These are phyloP conservation scores for Penicillium robsamsonii DNA, from an alignment of 495 filamentous ascomycete species.

Conservation along the genomic window DNA sequence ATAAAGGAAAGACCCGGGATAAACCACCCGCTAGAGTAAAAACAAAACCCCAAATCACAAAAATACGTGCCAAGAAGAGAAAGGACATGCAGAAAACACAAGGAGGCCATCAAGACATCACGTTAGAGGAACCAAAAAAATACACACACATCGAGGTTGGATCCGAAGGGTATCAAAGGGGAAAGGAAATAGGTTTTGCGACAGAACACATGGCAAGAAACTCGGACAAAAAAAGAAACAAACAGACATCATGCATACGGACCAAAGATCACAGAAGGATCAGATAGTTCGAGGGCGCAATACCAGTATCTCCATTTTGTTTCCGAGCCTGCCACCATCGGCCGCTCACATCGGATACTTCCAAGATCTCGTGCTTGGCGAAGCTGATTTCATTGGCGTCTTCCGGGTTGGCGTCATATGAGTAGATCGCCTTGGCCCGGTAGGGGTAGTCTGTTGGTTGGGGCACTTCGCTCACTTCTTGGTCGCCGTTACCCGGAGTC, in stretches of 20 bases:
- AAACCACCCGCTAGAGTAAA: constrained; percentile 18
- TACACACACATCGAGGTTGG: constrained; percentile 40
- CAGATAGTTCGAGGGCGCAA: constrained; percentile 96
- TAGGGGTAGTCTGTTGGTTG: constrained; percentile 94
- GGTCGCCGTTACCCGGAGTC: constrained; percentile 15
- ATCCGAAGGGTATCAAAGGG: constrained; percentile 51
- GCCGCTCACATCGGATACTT: constrained; percentile 95
- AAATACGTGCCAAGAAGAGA: constrained; percentile 21
- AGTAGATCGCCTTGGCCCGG: constrained; percentile 96
- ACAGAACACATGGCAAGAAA: constrained; percentile 30
- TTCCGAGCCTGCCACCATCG: constrained; percentile 99
- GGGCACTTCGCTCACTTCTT: constrained; percentile 60
- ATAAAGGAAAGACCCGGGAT: constrained; percentile 13
- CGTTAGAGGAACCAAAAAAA: constrained; percentile 34
- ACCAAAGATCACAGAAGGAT: constrained; percentile 74
- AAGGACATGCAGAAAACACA: constrained; percentile 19
- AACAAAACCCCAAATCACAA: constrained; percentile 19
- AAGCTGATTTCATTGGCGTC: constrained; percentile 98
- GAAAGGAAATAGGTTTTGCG: constrained; percentile 32
- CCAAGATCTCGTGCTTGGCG: constrained; percentile 91
- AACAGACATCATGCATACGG: constrained; percentile 22
- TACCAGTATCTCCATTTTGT: constrained; percentile 90
- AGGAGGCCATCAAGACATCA: constrained; percentile 47
- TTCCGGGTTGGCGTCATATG: constrained; percentile 96
- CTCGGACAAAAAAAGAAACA: constrained; percentile 20